Percentiles rank a stretch among this genome's conserved stretches.
Evolutionary conservation across 805 yeast genomes (phyloP).

Genomic region (Candida maris): DNA sequence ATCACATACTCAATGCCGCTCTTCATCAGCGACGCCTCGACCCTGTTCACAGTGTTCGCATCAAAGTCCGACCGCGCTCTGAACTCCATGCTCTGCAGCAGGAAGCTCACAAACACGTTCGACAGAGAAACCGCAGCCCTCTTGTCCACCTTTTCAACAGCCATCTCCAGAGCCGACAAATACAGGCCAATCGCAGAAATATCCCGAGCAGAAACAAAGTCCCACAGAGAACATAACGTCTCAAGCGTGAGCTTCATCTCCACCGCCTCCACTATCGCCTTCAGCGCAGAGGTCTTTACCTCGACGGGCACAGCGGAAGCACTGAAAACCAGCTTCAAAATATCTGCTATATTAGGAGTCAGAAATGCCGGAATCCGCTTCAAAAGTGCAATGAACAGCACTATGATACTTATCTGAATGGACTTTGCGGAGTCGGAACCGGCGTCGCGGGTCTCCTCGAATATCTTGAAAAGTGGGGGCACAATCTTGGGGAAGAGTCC

Average conservation of each 20-base stretch:
- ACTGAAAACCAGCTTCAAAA: constrained; percentile 54
- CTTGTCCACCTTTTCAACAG: constrained; percentile 66
- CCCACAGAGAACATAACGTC: constrained; percentile 64
- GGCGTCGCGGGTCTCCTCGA: constrained; percentile 35
- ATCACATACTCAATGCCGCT: constrained; percentile 75
- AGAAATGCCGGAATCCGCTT: constrained; percentile 86
- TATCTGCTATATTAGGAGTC: constrained; percentile 60
- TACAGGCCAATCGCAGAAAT: constrained; percentile 62
- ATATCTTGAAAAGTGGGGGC: constrained; percentile 65
- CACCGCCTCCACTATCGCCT: constrained; percentile 59
- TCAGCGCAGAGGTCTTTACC: constrained; percentile 59
- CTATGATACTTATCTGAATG: constrained; percentile 67
- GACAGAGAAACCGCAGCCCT: constrained; percentile 73
- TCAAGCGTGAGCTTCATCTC: constrained; percentile 62
- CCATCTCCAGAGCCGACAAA: constrained; percentile 60
- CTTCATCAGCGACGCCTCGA: constrained; percentile 71
- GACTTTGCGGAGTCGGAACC: constrained; percentile 33
- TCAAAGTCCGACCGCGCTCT: constrained; percentile 59
- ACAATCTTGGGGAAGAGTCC: constrained; percentile 83
- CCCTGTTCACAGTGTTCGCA: constrained; percentile 69
- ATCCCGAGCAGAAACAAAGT: constrained; percentile 33
- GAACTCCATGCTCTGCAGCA: constrained; percentile 69
- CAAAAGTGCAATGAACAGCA: constrained; percentile 69
- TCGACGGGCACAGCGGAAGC: constrained; percentile 57
- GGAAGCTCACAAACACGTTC: constrained; percentile 60